phyloP scores from a whole-genome alignment of 345 rosid genomes.

The Clausena lansium region DNA sequence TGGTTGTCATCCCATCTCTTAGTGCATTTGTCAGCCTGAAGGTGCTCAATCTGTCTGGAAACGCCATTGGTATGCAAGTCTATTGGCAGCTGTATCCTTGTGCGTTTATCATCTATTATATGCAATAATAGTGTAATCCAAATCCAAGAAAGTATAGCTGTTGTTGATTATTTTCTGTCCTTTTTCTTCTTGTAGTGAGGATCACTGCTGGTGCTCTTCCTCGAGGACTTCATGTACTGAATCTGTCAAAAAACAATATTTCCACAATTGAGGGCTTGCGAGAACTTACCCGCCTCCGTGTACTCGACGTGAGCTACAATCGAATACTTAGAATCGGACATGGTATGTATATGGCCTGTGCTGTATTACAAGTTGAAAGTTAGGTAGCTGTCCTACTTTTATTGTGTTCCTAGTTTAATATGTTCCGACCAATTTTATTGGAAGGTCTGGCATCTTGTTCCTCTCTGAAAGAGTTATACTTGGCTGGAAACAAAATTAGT shows the following conservation, averaged over 20 bases:
- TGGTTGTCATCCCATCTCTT: constrained; percentile 73
- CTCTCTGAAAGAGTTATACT: constrained; percentile 84
- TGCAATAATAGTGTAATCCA: not conserved
- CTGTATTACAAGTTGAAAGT: not conserved
- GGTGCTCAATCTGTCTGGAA: constrained; percentile 88
- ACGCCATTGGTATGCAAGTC: constrained; percentile 64
- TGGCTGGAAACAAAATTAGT: constrained; percentile 91
- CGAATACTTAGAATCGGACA: constrained; percentile 82
- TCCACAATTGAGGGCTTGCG: constrained; percentile 89
- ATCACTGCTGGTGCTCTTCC: constrained; percentile 91
- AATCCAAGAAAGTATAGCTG: not conserved
- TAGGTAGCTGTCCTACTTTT: not conserved
- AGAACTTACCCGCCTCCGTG: constrained; percentile 87
- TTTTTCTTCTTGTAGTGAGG: constrained; percentile 45
- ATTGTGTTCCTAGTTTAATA: not conserved
- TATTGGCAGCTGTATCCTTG: not conserved
- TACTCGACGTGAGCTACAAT: constrained; percentile 91
- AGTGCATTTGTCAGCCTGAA: constrained; percentile 72
- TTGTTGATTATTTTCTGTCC: constrained; percentile 9
- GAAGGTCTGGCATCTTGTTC: constrained; percentile 94
- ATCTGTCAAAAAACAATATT: constrained; percentile 79
- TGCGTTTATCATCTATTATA: not conserved
- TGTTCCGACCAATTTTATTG: not conserved
- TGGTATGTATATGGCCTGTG: constrained; percentile 43
- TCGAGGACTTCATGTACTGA: constrained; percentile 78